phyloP scores from a whole-genome alignment of 441 rosid species.

The Brassica balearica region DNA sequence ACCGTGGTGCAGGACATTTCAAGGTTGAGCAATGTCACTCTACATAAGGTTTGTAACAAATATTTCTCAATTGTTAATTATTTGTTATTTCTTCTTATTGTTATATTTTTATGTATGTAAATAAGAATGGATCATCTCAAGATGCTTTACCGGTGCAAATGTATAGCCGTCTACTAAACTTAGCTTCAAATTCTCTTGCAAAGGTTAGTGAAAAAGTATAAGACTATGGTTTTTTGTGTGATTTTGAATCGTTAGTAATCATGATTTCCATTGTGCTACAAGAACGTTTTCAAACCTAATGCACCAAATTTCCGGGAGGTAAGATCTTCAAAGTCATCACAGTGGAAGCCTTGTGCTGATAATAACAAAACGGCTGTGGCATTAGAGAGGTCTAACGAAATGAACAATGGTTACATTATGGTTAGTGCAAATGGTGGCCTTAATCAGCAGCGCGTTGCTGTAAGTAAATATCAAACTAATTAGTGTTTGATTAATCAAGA shows the following conservation, averaged over 20 bases:
- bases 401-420: constrained; percentile 70
- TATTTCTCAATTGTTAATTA: not conserved
- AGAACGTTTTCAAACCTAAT: constrained; percentile 64
- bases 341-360: constrained; percentile 89
- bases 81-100: constrained; percentile 1
- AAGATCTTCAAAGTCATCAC: constrained; percentile 55
- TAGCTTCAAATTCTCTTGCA: constrained; percentile 70
- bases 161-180: constrained; percentile 68
- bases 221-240: not conserved
- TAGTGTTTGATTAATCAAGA: constrained; percentile 10
- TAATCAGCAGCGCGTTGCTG: constrained; percentile 96
- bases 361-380: constrained; percentile 40
- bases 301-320: constrained; percentile 61
- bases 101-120: constrained; percentile 27
- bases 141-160: constrained; percentile 61
- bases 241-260: constrained; percentile 3
- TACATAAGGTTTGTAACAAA: constrained; percentile 53
- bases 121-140: constrained; percentile 47
- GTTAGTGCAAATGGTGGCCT: constrained; percentile 96
- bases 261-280: constrained; percentile 26
- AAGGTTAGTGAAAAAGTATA: constrained; percentile 56
- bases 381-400: constrained; percentile 51
- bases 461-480: constrained; percentile 49
- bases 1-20: constrained; percentile 48
- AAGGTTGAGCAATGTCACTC: constrained; percentile 40